These are phyloP conservation scores for Trypethelium eluteriae DNA, from an alignment of 495 filamentous ascomycete species.

Conservation along the genomic window DNA sequence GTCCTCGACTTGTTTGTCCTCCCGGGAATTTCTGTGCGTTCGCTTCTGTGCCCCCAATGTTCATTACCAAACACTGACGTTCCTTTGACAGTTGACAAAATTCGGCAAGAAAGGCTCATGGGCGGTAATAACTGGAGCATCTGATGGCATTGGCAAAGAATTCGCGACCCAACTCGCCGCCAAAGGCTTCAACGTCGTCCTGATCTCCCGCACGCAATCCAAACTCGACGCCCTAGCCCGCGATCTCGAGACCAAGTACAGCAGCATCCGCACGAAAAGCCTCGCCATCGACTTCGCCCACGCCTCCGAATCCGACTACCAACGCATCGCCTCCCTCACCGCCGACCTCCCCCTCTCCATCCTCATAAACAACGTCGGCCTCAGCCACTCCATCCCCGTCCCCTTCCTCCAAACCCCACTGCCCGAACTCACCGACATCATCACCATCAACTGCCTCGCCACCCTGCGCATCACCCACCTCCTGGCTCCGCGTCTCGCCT, in stretches of 20 bases:
- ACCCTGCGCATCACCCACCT: conserved; percentile 82
- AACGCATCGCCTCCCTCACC: conserved; percentile 56
- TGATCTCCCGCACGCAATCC: conserved; percentile 85
- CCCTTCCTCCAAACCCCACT: conserved; percentile 72
- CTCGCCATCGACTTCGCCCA: conserved; percentile 86
- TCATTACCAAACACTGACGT: conserved; percentile 8
- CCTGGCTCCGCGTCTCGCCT: conserved; percentile 74
- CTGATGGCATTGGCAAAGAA: conserved; percentile 95
- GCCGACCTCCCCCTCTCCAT: conserved; percentile 72
- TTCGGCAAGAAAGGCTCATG: conserved; percentile 90
- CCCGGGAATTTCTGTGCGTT: conserved; percentile 52
- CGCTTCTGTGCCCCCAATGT: conserved; percentile 1
- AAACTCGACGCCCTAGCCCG: conserved; percentile 72
- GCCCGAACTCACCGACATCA: conserved; percentile 76
- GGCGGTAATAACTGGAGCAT: conserved; percentile 92
- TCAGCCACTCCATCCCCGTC: conserved; percentile 84
- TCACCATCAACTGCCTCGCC: conserved; percentile 86
- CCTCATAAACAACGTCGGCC: conserved; percentile 94
- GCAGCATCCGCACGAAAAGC: conserved; percentile 58
- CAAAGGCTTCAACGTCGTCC: conserved; percentile 85
- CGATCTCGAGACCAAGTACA: conserved; percentile 61
- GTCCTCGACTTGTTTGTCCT: conserved; percentile 72
- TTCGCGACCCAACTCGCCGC: conserved; percentile 83
- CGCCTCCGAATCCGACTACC: conserved; percentile 69
- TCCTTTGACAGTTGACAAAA: conserved; percentile 59